Base-by-base conservation (phyloP, 2,329 filamentous ascomycete species). In the Penicillium verrucosum region DNA sequence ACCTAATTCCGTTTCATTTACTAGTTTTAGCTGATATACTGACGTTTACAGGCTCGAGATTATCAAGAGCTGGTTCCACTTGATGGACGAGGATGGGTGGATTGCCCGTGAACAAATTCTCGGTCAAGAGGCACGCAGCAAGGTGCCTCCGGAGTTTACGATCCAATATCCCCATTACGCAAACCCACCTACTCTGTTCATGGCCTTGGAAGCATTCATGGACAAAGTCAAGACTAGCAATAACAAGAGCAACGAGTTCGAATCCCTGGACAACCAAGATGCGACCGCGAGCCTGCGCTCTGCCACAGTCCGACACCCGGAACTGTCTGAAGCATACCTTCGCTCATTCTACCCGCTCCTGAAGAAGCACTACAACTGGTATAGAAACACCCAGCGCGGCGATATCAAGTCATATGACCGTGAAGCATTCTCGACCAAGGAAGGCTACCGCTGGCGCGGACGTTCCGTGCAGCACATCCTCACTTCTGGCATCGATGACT, bases 11-110 rank as follows among this genome's bases (percentile, higher is more conserved):
- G 0, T n/a, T 23, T 32, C 16, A 18, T 16, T 16, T n/a, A 16
- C 21, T 16, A 1, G 12, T 14, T 44, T n/a, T 51, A 14, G 29
- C 27, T 16, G 18, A 40, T 29, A 51, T 64, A 72, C 63, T 54
- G 30, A 59, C 32, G 9, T 30, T 41, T 14, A 23, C 38, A 82
- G 78, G 0, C 80, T 87, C 48, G 91, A 97, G 61, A 91, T 99
- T 62, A 84, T 97, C 60, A 90, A 89, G 77, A 96, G 90, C 75
- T 99, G 94, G 94, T 95, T 95, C 78, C 91, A 88, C 62, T 84
- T 96, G 18, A 96, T 97, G 84, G 94, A 99, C 64, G 89, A 94
- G 16, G 92, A 97, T 72, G 94, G 94, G 52, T 99, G 94, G 94
- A 97, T 99, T 70, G 90, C 88, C 3, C 88, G 94, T 50, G 94